Base-by-base conservation (phyloP, 345 rosid genomes). In the Reutealis trisperma region DNA sequence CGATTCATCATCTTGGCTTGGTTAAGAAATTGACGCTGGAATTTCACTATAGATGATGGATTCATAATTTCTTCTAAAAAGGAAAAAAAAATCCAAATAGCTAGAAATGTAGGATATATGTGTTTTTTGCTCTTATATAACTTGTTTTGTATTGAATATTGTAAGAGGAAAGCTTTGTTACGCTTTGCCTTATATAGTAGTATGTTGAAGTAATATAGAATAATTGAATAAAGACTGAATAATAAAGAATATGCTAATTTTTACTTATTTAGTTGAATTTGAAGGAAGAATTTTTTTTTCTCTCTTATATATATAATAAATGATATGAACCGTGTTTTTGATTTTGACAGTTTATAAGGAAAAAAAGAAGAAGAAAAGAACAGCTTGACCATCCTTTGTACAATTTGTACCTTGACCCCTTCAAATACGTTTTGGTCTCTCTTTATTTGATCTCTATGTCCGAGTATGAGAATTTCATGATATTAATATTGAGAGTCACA, bases 21-120 rank as follows among this genome's bases (percentile, higher is more conserved):
- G 55, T 37, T 67, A 15, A 63, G 37, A 37, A 74, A 21, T 30
- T 63, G 81, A 68, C 77, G 79, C 6, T 71, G 77, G 64, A 82
- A 52, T 25, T 55, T 52, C 47, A 41, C 49, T 44, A 74, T 22
- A 5, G 83, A 32, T 19, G 82, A 49, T 19, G 82, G 78, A 68
- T 80, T 52, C 87, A 85, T 85, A 63, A 67, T 49, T 66, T 2
- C 16, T 34, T 27, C 0, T 6, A 14, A 8, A 12, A 15, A 3
- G 2, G 18, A 0, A 18, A 32, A 0, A n/a, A 54, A 6, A 13
- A 21, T 9, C 22, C 19, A 30, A 27, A 34, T 18, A 57, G 51
- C 14, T 59, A 16, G 5, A 54, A 13, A 6, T 16, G 21, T 54
- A 54, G 19, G 2, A 11, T 45, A 1, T 45, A 45, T 45, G 13